phyloP scores from a whole-genome alignment of 805 yeast genomes.

The Candida ficus region DNA sequence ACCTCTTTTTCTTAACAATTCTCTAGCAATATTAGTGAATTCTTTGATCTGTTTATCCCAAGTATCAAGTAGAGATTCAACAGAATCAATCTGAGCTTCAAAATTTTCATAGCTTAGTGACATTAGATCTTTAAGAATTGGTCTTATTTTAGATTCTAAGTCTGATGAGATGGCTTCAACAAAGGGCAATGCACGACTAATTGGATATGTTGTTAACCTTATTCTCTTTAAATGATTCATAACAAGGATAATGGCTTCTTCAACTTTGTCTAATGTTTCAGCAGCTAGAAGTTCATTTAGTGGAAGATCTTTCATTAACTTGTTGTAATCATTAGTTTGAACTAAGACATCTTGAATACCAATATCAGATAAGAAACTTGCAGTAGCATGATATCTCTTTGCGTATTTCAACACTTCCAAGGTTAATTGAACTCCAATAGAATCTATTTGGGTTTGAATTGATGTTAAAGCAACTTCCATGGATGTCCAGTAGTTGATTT shows the following conservation, averaged over 20 bases:
- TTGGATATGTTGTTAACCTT: slow-evolving; percentile 56
- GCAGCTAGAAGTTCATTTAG: slow-evolving; percentile 51
- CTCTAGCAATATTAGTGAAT: slow-evolving; percentile 64
- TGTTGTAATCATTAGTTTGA: slow-evolving; percentile 50
- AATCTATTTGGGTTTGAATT: slow-evolving; percentile 52
- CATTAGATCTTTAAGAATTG: slow-evolving; percentile 42
- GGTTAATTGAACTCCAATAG: slow-evolving; percentile 50
- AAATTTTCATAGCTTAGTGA: slow-evolving; percentile 37
- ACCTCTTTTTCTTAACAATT: slow-evolving; percentile 64
- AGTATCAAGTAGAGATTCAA: slow-evolving; percentile 33
- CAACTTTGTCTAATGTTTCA: slow-evolving; percentile 38
- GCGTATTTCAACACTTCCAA: slow-evolving; percentile 59
- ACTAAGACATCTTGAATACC: slow-evolving; percentile 53
- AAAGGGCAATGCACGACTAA: slow-evolving; percentile 56
- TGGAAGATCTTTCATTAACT: slow-evolving; percentile 67
- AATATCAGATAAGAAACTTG: slow-evolving; percentile 66
- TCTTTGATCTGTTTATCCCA: slow-evolving; percentile 64
- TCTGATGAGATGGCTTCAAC: slow-evolving; percentile 62
- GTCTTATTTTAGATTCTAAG: slow-evolving; percentile 39
- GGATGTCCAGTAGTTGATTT: slow-evolving; percentile 72
- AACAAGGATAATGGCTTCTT: slow-evolving; percentile 38
- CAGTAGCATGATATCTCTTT: slow-evolving; percentile 75
- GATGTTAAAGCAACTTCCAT: slow-evolving; percentile 56
- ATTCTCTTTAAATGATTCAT: slow-evolving; percentile 64
- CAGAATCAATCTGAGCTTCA: slow-evolving; percentile 19